Conservation (phyloP, 164 flowering plant species). For the Piper betle region DNA sequence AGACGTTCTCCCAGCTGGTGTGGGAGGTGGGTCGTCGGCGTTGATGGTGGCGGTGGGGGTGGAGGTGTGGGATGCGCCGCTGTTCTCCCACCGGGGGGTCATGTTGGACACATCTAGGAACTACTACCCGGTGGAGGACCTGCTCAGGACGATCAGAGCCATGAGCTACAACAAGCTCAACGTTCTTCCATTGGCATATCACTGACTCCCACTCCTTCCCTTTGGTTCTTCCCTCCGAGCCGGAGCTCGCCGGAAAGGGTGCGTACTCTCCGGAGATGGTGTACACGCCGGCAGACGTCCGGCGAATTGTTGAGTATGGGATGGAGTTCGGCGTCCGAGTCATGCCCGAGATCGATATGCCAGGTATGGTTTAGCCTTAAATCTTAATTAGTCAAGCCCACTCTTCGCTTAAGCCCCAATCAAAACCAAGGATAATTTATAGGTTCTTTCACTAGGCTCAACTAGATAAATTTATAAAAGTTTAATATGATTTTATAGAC, state of each 20-base stretch:
- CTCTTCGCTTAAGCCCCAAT: no score
- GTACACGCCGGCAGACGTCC: constrained; percentile 53
- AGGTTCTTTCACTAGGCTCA: neutral
- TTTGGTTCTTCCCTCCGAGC: constrained; percentile 66
- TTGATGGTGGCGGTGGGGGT: constrained; percentile 34
- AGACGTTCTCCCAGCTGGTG: constrained; percentile 78
- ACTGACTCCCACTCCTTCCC: constrained; percentile 93
- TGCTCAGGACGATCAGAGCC: constrained; percentile 54
- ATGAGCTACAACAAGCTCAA: constrained; percentile 74
- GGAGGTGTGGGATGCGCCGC: constrained; percentile 41
- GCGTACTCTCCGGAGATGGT: constrained; percentile 53
- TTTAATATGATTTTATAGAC: no score
- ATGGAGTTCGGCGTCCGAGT: constrained; percentile 71
- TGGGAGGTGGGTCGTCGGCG: constrained; percentile 27
- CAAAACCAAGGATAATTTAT: neutral
- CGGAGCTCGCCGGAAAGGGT: constrained; percentile 53
- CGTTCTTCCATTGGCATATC: constrained; percentile 93
- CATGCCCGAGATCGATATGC: constrained; percentile 73
- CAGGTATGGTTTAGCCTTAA: constrained; percentile 34
- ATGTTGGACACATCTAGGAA: constrained; percentile 74
- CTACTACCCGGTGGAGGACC: constrained; percentile 45
- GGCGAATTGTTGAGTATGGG: constrained; percentile 52
- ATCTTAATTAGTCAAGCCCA: neutral
- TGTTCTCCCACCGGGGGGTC: constrained; percentile 61
- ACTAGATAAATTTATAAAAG: no score